Conservation (phyloP, 257 asterid species). For the Solanum chaucha region DNA sequence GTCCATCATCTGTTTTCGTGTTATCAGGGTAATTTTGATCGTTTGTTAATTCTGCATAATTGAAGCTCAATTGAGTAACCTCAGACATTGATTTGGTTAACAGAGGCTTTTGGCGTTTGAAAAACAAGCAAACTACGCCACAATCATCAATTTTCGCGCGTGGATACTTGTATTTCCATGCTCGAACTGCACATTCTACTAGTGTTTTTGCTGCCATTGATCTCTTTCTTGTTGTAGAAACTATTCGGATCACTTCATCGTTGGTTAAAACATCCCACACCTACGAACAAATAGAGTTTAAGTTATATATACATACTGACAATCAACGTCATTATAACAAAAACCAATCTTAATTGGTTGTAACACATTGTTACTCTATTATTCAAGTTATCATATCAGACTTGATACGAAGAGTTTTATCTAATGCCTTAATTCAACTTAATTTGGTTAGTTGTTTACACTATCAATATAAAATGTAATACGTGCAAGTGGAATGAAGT, state of each 20-base stretch:
- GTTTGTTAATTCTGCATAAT: conserved; percentile 22
- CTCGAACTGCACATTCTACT: conserved; percentile 47
- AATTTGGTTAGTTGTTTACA: no score
- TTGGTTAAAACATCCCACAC: conserved; percentile 81
- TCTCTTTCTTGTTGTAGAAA: conserved; percentile 51
- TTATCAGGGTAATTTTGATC: conserved; percentile 15
- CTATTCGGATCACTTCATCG: conserved; percentile 46
- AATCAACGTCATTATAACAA: not conserved
- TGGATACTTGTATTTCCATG: conserved; percentile 66
- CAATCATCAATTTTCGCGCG: conserved; percentile 68
- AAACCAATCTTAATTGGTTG: not conserved
- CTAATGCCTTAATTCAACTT: not conserved
- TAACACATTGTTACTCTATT: not conserved
- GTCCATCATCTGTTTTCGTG: conserved; percentile 46
- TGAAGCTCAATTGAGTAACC: conserved; percentile 27
- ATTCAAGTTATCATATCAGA: not conserved
- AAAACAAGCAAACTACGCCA: conserved; percentile 56
- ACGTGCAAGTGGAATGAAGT: not conserved
- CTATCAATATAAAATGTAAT: no score
- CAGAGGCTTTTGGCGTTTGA: conserved; percentile 42
- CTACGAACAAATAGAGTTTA: conserved; percentile 8
- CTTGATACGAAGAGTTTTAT: not conserved
- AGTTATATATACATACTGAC: not conserved
- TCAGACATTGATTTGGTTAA: conserved; percentile 43
- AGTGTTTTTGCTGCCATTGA: conserved; percentile 50